Base-by-base conservation (phyloP, 1,284 basidiomycete genomes). In the Cryptococcus hybrid region DNA sequence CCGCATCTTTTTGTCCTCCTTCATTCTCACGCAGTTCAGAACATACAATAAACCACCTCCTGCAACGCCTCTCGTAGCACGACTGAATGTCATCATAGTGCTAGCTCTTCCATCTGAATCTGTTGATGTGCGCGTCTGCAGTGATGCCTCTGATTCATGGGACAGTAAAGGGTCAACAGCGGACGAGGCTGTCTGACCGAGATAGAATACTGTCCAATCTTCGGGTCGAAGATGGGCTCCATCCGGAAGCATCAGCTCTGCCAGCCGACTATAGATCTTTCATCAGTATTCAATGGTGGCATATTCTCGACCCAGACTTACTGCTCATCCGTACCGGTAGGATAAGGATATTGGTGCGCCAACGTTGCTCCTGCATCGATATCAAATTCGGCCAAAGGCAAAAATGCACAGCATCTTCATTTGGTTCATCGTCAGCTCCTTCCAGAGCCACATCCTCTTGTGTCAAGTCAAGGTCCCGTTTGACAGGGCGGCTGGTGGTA, bases 161-260 rank as follows among this genome's bases (percentile, higher is more conserved):
- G 66, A 85, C 45, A 92, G 82, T n/a, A 90, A 84, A 5, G 90
- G 88, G 3, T 86, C 85, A 64, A 94, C 89, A 8, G 86, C 88
- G 70, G 92, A 91, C 76, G 88, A 89, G 0, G 86, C 82, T 0
- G 89, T 91, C 78, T 96, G 93, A 71, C 96, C 96, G 51, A 98
- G 84, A 75, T 96, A 97, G 82, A 99, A 98, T 55, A 97, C 86
- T 3, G 95, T 99, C 95, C 94, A 99, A 76, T 99, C 95, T 75
- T 96, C 92, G 13, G 88, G 80, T 62, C 95, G 88, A 51, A 89
- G 85, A 76, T 99, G 96, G 11, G 93, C 93, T 11, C 96, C 96
- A 75, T 99, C 95, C 1, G 95, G 95, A 13, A 99, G 83, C 95
- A 99, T 99, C 61, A 96, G 85, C 79, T 97, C 95, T 1, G 95